Percentiles rank a stretch among this genome's conserved stretches.
phyloP scores from a whole-genome alignment of 768 basidiomycete genomes.

The Pleurotus platypus region DNA sequence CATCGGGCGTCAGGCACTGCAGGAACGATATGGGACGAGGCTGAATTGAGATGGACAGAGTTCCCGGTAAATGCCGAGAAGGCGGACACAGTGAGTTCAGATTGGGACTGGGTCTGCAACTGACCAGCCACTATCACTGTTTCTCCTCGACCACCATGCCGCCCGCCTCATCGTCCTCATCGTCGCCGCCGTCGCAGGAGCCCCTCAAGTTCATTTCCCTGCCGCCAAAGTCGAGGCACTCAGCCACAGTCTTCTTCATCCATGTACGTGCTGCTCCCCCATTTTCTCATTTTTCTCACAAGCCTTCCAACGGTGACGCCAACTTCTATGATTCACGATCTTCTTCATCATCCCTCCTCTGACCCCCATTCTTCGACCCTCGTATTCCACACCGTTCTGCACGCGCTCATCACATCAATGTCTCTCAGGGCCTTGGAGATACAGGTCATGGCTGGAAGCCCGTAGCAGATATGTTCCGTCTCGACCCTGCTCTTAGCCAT shows the following conservation, averaged over 20 bases:
- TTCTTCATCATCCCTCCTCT: constrained; percentile 14
- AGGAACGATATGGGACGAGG: background rate
- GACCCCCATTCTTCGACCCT: constrained; percentile 23
- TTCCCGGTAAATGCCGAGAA: constrained; percentile 3
- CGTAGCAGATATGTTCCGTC: constrained; percentile 65
- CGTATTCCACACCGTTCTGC: constrained; percentile 52
- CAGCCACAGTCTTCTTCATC: constrained; percentile 14
- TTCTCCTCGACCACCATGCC: constrained; percentile 5
- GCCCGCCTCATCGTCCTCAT: background rate
- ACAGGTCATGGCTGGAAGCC: constrained; percentile 74
- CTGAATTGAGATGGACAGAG: no score
- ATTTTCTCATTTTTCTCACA: constrained; percentile 15
- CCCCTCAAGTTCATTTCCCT: constrained; percentile 8
- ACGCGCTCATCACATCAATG: constrained; percentile 69
- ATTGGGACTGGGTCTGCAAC: constrained; percentile 1
- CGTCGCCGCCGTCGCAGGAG: constrained; percentile 3
- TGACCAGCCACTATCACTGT: constrained; percentile 1
- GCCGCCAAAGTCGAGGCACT: constrained; percentile 3
- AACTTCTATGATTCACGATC: constrained; percentile 10
- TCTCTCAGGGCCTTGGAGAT: constrained; percentile 72
- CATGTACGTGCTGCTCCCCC: constrained; percentile 19
- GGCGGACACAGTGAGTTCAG: background rate
- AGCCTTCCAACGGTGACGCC: constrained; percentile 8
- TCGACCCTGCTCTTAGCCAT: constrained; percentile 54
- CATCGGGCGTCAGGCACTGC: constrained; percentile 1